Evolutionary conservation across 257 asterid genomes (phyloP), one percentile per base, ranked within the genome.

Genomic region (Osmanthus fragrans): DNA sequence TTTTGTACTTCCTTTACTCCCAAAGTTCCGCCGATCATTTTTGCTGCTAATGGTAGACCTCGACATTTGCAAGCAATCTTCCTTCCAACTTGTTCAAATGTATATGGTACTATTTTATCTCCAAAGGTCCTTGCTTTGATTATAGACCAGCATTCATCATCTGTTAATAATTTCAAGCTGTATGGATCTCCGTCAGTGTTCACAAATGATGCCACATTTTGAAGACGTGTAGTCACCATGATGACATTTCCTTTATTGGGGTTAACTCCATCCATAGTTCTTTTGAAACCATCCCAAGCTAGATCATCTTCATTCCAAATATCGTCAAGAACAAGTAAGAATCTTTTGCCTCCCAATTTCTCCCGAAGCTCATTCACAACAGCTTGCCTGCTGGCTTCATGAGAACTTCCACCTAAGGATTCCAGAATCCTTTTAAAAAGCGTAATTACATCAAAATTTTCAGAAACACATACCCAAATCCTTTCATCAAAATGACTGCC

Each of bases 271-370:
- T 6, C 19, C 3, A 86, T 37, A 19, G 78, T 33, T 19, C 13
- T 40, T 7, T 16, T 34, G 8, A 86, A 69, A 7, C 71, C 42
- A 16, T 65, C 72, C 86, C 87, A 86, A 16, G n/a, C 1, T 25
- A 25, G 25, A 18, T 40, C 11, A 29, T 73, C 11, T 10, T 80
- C 84, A 16, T 73, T 77, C 82, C 77, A 80, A 5, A 83, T n/a
- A 69, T 80, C 80, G 72, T 85, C 86, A 0, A 85, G 73, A 1
- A 85, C 70, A 32, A 82, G 85, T 6, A 85, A 23, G 27, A 25
- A 75, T 68, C 33, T 75, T 47, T 29, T 66, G 0, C 45, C 73
- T 21, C 30, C 29, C 11, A 82, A 18, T 13, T 66, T 21, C 7
- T 75, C 3, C 21, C 70, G n/a, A 34, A 84, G 75, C 15, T 25